These are phyloP conservation scores for Malus sylvestris DNA, from an alignment of 306 rosid species.

Conservation along the genomic window DNA sequence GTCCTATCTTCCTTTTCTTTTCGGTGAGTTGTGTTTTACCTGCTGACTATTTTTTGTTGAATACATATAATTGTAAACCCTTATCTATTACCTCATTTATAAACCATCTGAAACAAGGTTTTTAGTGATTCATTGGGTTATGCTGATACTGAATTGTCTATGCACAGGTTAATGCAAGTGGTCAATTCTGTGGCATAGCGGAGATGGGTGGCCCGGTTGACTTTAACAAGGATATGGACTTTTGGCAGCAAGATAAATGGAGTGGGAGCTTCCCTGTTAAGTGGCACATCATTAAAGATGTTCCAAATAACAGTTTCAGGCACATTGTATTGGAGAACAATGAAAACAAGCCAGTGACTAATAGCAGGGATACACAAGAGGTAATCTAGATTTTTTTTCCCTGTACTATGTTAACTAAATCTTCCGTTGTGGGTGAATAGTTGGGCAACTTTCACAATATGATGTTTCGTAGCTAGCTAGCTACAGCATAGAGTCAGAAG, in stretches of 20 bases:
- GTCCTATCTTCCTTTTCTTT: constrained; percentile 73
- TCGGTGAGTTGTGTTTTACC: constrained; percentile 46
- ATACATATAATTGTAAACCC: neutral
- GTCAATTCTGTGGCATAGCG: constrained; percentile 87
- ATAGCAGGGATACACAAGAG: constrained; percentile 96
- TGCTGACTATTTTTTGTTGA: neutral
- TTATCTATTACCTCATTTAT: neutral
- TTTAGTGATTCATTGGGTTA: neutral
- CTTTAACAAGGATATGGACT: constrained; percentile 79
- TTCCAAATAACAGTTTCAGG: constrained; percentile 67
- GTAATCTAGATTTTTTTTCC: constrained; percentile 25
- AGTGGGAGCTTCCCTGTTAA: constrained; percentile 89
- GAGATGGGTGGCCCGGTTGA: constrained; percentile 85
- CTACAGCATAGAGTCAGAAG: neutral
- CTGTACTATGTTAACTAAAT: neutral
- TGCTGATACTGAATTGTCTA: neutral
- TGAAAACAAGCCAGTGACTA: constrained; percentile 95
- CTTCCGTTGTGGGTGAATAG: neutral
- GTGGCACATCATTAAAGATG: constrained; percentile 91
- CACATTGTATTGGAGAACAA: constrained; percentile 87
- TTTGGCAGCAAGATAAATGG: constrained; percentile 99
- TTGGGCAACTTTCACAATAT: neutral
- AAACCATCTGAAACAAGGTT: neutral
- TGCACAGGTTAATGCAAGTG: constrained; percentile 86
- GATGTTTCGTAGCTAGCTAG: neutral